phyloP scores from a whole-genome alignment of 2,329 filamentous ascomycete genomes.

The Botrytis sinoallii region DNA sequence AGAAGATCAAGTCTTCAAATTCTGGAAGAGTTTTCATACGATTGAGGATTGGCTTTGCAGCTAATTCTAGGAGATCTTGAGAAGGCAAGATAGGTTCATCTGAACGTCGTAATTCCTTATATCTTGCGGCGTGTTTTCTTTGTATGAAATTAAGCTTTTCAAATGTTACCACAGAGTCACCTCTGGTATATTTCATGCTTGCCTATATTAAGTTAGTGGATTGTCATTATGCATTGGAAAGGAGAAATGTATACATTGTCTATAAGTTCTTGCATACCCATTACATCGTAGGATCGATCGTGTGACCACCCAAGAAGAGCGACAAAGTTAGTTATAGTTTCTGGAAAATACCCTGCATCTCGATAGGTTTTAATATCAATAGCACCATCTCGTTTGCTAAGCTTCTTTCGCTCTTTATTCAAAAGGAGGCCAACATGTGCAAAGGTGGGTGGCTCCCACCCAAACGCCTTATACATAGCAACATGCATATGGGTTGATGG shows the following conservation, averaged over 20 bases:
- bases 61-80: slow-evolving; percentile 32
- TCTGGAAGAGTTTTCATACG: slow-evolving; percentile 21
- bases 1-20: slow-evolving; percentile 19
- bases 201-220: slow-evolving; percentile 51
- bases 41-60: slow-evolving; percentile 32
- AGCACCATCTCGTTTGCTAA: slow-evolving; percentile 79
- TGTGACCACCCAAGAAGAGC: slow-evolving; percentile 84
- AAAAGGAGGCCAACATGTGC: slow-evolving; percentile 77
- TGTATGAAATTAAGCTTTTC: slow-evolving; percentile 82
- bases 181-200: slow-evolving; percentile 82
- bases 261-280: slow-evolving; percentile 68
- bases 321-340: slow-evolving; percentile 74
- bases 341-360: slow-evolving; percentile 58
- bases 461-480: slow-evolving; percentile 72
- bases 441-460: slow-evolving; percentile 70
- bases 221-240: neutral
- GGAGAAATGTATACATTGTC: slow-evolving; percentile 56
- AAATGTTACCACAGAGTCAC: slow-evolving; percentile 78
- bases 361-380: slow-evolving; percentile 58
- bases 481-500: slow-evolving; percentile 82
- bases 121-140: slow-evolving; percentile 52
- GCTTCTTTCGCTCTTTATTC: slow-evolving; percentile 65
- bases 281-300: slow-evolving; percentile 62
- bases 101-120: slow-evolving; percentile 25
- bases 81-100: slow-evolving; percentile 22